Conservation (phyloP, 805 yeast species). For the Candida tammaniensis region DNA sequence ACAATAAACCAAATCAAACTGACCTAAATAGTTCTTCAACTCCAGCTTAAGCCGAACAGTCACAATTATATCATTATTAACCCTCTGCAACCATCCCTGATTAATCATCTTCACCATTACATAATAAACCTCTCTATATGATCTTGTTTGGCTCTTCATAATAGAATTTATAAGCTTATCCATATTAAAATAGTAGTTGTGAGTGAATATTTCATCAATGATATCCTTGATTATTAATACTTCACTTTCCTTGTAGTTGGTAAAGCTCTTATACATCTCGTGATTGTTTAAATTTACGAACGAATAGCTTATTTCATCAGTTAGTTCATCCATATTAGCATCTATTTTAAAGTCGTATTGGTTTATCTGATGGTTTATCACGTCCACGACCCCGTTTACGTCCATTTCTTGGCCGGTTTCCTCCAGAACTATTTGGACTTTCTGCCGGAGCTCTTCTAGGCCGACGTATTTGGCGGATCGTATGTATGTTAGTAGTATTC, state of each 20-base stretch:
- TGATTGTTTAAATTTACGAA: conserved; percentile 35
- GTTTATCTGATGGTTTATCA: conserved; percentile 30
- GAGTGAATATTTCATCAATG: conserved; percentile 37
- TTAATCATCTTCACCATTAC: conserved; percentile 9
- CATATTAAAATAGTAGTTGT: conserved; percentile 5
- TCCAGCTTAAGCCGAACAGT: conserved; percentile 44
- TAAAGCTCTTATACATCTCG: conserved; percentile 36
- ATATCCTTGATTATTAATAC: conserved; percentile 41
- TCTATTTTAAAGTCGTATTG: conserved; percentile 40
- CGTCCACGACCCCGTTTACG: conserved; percentile 15
- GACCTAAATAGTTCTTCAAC: conserved; percentile 41
- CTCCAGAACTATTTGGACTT: neutral
- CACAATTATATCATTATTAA: conserved; percentile 21
- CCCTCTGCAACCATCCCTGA: conserved; percentile 10
- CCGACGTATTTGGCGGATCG: conserved; percentile 23
- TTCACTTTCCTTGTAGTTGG: conserved; percentile 33
- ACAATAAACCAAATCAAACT: conserved; percentile 30
- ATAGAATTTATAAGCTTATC: conserved; percentile 7
- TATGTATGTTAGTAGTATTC: conserved; percentile 26
- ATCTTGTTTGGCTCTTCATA: conserved; percentile 14
- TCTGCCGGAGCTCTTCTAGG: conserved; percentile 4
- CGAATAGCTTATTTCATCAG: conserved; percentile 29
- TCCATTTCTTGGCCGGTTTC: neutral
- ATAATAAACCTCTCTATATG: conserved; percentile 34
- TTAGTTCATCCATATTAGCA: conserved; percentile 33